Base-by-base conservation (phyloP, 2,329 filamentous ascomycete genomes). In the Alternaria triticina region DNA sequence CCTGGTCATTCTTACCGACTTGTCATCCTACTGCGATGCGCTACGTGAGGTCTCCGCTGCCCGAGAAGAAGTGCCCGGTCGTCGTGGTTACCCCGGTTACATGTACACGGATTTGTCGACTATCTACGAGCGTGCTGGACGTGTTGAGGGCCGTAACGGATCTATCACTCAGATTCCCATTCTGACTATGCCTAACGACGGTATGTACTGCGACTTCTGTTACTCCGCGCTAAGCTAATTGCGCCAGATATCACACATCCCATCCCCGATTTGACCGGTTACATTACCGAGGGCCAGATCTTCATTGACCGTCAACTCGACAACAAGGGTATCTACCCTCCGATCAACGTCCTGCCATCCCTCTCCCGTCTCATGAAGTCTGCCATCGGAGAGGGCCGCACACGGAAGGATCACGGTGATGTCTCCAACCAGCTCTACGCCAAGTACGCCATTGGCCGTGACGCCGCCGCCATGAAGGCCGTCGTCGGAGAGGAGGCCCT, bases 71-170 rank as follows among this genome's bases (percentile, higher is more conserved):
- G 96, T 99, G 46, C 96, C 96, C 44, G 96, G 96, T 87, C 95
- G 96, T 82, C 95, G 96, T 90, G 96, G 96, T 88, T 99, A 96
- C 86, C 96, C 96, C 57, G 96, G 96, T 92, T 99, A 99, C 88
- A 99, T 99, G 96, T 99, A 99, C 87, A 99, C 96, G 73, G 96
- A 99, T 89, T 92, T 99, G 90, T 97, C 96, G 64, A 99, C 96
- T 79, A 97, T 99, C 77, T 99, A 99, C 87, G 96, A 99, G 85
- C 94, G 96, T 85, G 96, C 96, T 74, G 96, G 96, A 78, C 96
- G 96, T 91, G 96, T 99, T 54, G 87, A 93, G 77, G 96, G 96
- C 74, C 92, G 96, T 74, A 97, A 98, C 77, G 96, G 96, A 65
- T 99, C 96, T 75, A 99, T 99, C 76, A 99, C 96, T 20, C 96